Evolutionary conservation across 2,329 filamentous ascomycete genomes (phyloP).

Genomic region (Epichloe bromicola): DNA sequence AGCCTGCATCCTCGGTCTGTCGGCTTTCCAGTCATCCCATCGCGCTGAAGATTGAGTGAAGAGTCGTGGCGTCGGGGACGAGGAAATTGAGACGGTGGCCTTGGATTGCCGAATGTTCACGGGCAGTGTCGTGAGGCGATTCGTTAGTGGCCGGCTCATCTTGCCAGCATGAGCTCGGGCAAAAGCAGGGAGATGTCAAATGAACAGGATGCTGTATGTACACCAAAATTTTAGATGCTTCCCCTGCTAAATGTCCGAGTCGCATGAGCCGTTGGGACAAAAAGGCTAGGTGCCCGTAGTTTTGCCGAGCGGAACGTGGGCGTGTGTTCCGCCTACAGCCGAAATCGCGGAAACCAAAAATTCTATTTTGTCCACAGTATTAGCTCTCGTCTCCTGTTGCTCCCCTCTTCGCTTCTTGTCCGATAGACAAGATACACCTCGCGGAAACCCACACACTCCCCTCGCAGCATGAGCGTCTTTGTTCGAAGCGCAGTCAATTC

Average conservation of each 20-base stretch:
- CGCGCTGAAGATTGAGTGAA: constrained; percentile 27
- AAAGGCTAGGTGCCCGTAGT: constrained; percentile 19
- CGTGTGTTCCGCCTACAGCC: constrained; percentile 18
- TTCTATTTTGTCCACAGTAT: constrained; percentile 22
- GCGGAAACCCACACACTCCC: constrained; percentile 14
- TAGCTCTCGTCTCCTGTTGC: constrained; percentile 11
- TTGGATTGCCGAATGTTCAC: constrained; percentile 16
- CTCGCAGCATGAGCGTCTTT: constrained; percentile 32
- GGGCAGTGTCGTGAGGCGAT: constrained; percentile 29
- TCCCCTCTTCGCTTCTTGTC: constrained; percentile 11
- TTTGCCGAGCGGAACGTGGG: constrained; percentile 20
- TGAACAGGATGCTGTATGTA: not conserved
- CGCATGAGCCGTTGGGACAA: not conserved
- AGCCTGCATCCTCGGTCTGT: constrained; percentile 11
- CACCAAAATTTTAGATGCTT: not conserved
- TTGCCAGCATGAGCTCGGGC: constrained; percentile 12
- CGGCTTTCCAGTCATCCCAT: constrained; percentile 14
- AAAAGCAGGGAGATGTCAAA: not conserved
- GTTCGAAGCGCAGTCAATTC: constrained; percentile 29
- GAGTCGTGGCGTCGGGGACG: constrained; percentile 16
- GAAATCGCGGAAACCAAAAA: constrained; percentile 26
- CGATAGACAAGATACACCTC: constrained; percentile 15
- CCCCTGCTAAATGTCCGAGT: not conserved
- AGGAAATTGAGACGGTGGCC: constrained; percentile 10
- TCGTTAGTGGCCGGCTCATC: constrained; percentile 32